phyloP scores from a whole-genome alignment of 2,329 filamentous ascomycete species.

The Cytospora piceicola region DNA sequence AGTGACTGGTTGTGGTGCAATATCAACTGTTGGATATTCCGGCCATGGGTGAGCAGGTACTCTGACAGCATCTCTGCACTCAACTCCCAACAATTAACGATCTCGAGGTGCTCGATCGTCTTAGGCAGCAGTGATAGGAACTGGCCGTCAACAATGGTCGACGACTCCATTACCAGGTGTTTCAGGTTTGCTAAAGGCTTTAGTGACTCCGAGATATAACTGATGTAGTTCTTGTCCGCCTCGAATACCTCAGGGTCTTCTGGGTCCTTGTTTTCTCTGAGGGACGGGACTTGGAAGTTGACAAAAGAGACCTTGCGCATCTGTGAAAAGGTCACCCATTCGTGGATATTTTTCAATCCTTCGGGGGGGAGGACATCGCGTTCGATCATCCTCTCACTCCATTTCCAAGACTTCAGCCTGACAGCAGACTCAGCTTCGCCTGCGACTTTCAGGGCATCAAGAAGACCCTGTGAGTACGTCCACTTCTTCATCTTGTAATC shows the following conservation, averaged over 20 bases:
- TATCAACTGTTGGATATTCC: constrained; percentile 66
- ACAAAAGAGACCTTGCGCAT: constrained; percentile 63
- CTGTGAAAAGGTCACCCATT: constrained; percentile 57
- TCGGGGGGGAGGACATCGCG: constrained; percentile 50
- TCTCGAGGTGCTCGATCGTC: constrained; percentile 67
- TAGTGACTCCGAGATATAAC: constrained; percentile 51
- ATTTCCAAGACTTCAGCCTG: constrained; percentile 60
- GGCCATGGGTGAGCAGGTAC: constrained; percentile 71
- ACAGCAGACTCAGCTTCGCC: constrained; percentile 41
- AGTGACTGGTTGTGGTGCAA: constrained; percentile 81
- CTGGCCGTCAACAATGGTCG: constrained; percentile 68
- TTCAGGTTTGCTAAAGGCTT: constrained; percentile 63
- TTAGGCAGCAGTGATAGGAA: constrained; percentile 72
- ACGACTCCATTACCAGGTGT: constrained; percentile 75
- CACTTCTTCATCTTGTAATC: constrained; percentile 62
- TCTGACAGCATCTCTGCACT: constrained; percentile 65
- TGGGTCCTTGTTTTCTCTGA: constrained; percentile 43
- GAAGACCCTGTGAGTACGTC: constrained; percentile 69
- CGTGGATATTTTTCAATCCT: constrained; percentile 58
- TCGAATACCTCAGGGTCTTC: constrained; percentile 47
- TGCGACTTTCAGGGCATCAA: constrained; percentile 62
- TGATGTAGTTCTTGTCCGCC: constrained; percentile 39
- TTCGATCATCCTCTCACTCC: constrained; percentile 60
- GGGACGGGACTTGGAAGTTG: constrained; percentile 64
- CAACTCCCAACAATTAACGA: constrained; percentile 80